Conservation (phyloP, 208 protist genomes). For the Balamuthia mandrillaris region DNA sequence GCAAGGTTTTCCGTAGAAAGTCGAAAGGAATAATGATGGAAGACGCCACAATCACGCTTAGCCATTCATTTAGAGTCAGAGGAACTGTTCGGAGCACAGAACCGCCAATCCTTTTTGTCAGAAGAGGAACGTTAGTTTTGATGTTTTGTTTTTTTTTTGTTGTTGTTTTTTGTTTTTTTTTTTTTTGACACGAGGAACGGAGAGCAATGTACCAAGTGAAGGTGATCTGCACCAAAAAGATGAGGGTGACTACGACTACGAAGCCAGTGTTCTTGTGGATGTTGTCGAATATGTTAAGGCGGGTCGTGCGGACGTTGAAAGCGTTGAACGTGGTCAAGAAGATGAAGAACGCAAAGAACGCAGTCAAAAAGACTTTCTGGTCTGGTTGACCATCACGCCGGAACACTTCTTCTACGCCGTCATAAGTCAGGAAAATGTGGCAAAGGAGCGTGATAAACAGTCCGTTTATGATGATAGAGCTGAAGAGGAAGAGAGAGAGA, state of each 20-base stretch:
- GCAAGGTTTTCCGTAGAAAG: no score
- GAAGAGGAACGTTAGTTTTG: no score
- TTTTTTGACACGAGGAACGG: no score
- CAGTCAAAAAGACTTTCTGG: slow-evolving; percentile 39
- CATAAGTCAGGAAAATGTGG: slow-evolving; percentile 36
- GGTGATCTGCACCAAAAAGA: slow-evolving; percentile 49
- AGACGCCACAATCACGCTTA: no score
- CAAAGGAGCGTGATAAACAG: no score
- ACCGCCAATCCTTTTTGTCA: no score
- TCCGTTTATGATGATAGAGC: no score
- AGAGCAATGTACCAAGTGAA: no score
- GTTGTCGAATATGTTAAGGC: slow-evolving; percentile 48
- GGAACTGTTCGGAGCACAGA: neutral
- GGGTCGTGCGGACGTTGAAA: slow-evolving; percentile 48
- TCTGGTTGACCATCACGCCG: neutral
- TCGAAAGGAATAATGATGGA: no score
- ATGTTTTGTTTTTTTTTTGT: no score
- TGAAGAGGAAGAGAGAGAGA: no score
- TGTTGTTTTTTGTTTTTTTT: no score
- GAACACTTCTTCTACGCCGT: slow-evolving; percentile 19
- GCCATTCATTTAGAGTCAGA: slow-evolving; percentile 1
- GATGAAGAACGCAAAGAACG: slow-evolving; percentile 62
- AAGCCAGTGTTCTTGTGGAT: slow-evolving; percentile 50
- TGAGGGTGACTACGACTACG: slow-evolving; percentile 41
- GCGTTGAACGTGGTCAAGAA: slow-evolving; percentile 54